These are phyloP conservation scores for Moringa oleifera DNA, from an alignment of 345 rosid genomes.

Conservation along the genomic window DNA sequence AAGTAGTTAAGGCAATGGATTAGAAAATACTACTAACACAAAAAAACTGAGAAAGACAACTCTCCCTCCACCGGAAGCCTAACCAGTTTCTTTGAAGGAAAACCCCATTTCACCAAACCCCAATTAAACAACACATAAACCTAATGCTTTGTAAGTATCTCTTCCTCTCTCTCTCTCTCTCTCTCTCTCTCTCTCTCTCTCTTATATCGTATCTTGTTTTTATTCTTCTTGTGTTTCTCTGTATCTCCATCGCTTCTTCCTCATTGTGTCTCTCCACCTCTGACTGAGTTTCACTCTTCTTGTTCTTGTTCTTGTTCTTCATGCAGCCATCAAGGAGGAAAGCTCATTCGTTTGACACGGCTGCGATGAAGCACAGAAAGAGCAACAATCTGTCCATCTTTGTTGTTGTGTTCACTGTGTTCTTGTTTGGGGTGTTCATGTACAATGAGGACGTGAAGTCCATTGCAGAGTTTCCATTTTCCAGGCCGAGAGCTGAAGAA, in stretches of 20 bases:
- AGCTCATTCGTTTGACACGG: constrained; percentile 28
- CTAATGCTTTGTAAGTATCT: constrained; percentile 5
- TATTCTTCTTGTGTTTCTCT: constrained; percentile 21
- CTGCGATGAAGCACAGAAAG: constrained; percentile 63
- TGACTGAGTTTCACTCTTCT: no score
- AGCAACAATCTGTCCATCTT: constrained; percentile 61
- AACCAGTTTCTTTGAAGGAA: constrained; percentile 40
- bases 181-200: no score
- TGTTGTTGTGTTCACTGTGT: constrained; percentile 43
- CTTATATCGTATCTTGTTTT: constrained; percentile 3
- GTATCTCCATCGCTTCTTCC: constrained; percentile 24
- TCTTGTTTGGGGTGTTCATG: constrained; percentile 63
- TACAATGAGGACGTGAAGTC: constrained; percentile 69
- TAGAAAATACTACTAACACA: background rate
- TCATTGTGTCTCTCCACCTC: constrained; percentile 19
- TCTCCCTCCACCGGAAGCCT: constrained; percentile 48
- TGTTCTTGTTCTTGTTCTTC: constrained; percentile 5
- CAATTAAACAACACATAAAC: constrained; percentile 27
- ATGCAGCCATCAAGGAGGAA: constrained; percentile 47
- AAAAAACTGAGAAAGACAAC: constrained; percentile 39
- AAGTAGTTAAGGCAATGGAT: constrained; percentile 28
- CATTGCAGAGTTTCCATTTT: constrained; percentile 70
- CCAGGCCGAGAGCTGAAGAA: constrained; percentile 41
- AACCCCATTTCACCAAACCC: constrained; percentile 63
- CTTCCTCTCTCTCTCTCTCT: background rate